Percentiles rank a stretch among this genome's conserved stretches.
phyloP scores from a whole-genome alignment of 495 filamentous ascomycete species.

The Trichoderma erinaceum region DNA sequence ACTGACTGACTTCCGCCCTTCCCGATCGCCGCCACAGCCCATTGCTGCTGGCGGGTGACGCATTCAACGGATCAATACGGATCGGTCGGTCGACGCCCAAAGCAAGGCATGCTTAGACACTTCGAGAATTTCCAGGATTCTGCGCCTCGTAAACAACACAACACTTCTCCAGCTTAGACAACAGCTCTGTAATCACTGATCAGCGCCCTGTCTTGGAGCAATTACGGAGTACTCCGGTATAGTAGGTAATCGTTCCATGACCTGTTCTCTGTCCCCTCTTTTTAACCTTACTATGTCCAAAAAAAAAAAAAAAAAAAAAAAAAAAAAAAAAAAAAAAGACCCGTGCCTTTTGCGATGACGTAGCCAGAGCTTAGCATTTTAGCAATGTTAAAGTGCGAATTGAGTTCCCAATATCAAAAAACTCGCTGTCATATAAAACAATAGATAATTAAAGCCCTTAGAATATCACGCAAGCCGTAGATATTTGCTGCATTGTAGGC shows the following conservation, averaged over 20 bases:
- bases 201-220: background rate
- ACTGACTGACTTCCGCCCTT: constrained; percentile 4
- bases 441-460: too few species aligned
- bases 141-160: background rate
- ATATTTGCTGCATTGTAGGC: too few species aligned
- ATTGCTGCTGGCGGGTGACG: background rate
- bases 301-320: too few species aligned
- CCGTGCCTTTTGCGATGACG: too few species aligned
- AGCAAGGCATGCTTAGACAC: background rate
- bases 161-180: background rate
- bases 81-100: background rate
- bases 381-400: too few species aligned
- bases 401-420: too few species aligned
- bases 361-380: too few species aligned
- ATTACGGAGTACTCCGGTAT: background rate
- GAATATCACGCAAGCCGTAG: too few species aligned
- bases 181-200: background rate
- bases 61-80: constrained; percentile 1
- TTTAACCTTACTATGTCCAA: too few species aligned
- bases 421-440: too few species aligned
- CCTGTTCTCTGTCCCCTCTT: too few species aligned
- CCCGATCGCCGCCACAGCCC: background rate
- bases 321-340: too few species aligned
- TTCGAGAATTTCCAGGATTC: background rate
- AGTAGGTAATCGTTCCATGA: background rate